These are phyloP conservation scores for Avena eriantha DNA, from an alignment of 176 grass and related monocot genomes.

Conservation along the genomic window DNA sequence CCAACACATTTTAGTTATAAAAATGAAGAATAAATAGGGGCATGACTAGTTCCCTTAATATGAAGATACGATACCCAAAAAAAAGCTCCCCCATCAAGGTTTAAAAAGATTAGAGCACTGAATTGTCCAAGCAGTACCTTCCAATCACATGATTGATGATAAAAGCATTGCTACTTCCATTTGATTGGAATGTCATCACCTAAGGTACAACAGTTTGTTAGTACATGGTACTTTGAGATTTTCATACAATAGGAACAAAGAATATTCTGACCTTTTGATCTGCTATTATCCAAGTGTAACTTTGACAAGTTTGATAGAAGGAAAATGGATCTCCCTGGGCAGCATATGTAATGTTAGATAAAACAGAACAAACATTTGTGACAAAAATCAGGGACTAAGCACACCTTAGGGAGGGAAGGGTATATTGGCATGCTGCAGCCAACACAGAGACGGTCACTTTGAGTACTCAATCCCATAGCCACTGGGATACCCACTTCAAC, in stretches of 20 bases:
- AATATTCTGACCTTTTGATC: constrained; percentile 73
- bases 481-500: constrained; percentile 88
- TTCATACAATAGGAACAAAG: constrained; percentile 38
- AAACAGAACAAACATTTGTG: constrained; percentile 12
- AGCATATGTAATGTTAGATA: constrained; percentile 42
- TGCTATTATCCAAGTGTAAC: constrained; percentile 77
- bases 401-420: constrained; percentile 77
- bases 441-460: constrained; percentile 85
- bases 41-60: constrained; percentile 18
- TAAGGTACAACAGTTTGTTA: constrained; percentile 51
- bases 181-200: constrained; percentile 65
- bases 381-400: constrained; percentile 30
- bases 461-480: constrained; percentile 68
- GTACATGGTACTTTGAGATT: constrained; percentile 20
- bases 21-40: background rate
- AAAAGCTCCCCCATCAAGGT: constrained; percentile 13
- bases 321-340: constrained; percentile 93
- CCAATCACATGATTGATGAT: constrained; percentile 74
- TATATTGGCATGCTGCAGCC: constrained; percentile 91
- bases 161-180: constrained; percentile 56
- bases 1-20: constrained; percentile 24
- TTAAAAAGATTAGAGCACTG: constrained; percentile 1
- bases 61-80: background rate
- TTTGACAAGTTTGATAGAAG: constrained; percentile 91
- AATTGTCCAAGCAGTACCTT: constrained; percentile 60